phyloP scores from a whole-genome alignment of 2,329 filamentous ascomycete genomes.

The Microdochium trichocladiopsis region DNA sequence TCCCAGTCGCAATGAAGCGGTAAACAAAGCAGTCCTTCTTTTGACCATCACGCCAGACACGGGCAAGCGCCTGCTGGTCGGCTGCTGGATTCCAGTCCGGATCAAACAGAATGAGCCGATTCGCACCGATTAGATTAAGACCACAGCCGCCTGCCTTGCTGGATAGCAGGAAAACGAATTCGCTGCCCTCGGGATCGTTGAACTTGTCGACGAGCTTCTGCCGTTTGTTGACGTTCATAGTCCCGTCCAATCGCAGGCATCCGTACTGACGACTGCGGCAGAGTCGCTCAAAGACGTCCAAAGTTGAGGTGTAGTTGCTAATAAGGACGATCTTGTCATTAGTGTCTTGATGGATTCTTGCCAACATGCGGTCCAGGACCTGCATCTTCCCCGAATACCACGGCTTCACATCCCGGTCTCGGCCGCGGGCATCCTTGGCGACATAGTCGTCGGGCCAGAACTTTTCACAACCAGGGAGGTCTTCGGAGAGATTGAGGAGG shows the following conservation, averaged over 20 bases:
- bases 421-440: conserved; percentile 77
- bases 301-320: conserved; percentile 94
- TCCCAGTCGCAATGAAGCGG: conserved; percentile 96
- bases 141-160: conserved; percentile 96
- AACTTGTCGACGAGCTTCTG: conserved; percentile 97
- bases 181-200: conserved; percentile 82
- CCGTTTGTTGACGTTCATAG: conserved; percentile 95
- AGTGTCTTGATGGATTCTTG: conserved; percentile 88
- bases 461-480: conserved; percentile 80
- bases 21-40: conserved; percentile 99
- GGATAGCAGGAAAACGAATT: conserved; percentile 93
- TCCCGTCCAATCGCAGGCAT: conserved; percentile 83
- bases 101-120: conserved; percentile 83
- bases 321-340: conserved; percentile 99
- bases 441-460: conserved; percentile 82
- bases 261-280: conserved; percentile 84
- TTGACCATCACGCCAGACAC: conserved; percentile 97
- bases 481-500: conserved; percentile 72
- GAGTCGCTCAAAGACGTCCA: conserved; percentile 88
- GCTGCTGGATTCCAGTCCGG: conserved; percentile 98
- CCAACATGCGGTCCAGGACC: conserved; percentile 96
- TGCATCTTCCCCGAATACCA: conserved; percentile 99
- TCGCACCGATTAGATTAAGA: conserved; percentile 74
- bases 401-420: conserved; percentile 85
- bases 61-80: conserved; percentile 91